A percentile compares a stretch with the other conserved stretches of the same genome.
Evolutionary conservation across 2,329 filamentous ascomycete species (phyloP).

Genomic region (Aspergillus novofumigatus): DNA sequence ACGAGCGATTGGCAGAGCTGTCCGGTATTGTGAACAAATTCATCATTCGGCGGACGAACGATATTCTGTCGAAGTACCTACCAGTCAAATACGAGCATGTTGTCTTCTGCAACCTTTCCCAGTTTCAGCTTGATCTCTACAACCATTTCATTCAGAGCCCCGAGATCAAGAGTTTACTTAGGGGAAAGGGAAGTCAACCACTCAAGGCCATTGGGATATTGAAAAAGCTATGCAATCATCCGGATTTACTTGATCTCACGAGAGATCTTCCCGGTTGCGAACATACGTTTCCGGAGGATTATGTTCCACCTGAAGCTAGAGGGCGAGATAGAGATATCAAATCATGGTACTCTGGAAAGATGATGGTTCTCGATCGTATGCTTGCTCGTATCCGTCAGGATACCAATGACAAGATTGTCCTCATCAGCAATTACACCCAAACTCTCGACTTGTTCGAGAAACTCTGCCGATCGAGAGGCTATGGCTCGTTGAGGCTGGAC

Average conservation of each 20-base stretch:
- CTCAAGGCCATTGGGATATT: conserved; percentile 94
- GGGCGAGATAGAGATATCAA: conserved; percentile 90
- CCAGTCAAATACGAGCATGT: conserved; percentile 99
- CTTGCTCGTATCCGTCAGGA: conserved; percentile 90
- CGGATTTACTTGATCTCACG: conserved; percentile 79
- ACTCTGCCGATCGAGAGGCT: conserved; percentile 77
- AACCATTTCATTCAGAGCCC: conserved; percentile 96
- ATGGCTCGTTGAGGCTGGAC: conserved; percentile 84
- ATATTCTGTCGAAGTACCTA: conserved; percentile 94
- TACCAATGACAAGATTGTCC: conserved; percentile 97
- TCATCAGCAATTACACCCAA: conserved; percentile 97
- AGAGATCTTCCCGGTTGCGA: conserved; percentile 86
- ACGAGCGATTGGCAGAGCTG: conserved; percentile 76
- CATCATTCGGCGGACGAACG: conserved; percentile 95
- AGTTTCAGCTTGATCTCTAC: conserved; percentile 89
- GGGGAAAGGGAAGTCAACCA: conserved; percentile 91
- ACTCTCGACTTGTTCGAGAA: conserved; percentile 92
- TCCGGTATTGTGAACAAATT: conserved; percentile 91
- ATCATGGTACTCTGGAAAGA: conserved; percentile 95
- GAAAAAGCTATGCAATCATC: conserved; percentile 98
- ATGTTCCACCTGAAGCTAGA: conserved; percentile 78
- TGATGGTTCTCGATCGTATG: conserved; percentile 98
- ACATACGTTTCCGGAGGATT: conserved; percentile 75
- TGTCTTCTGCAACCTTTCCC: conserved; percentile 91
- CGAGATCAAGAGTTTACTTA: conserved; percentile 84